Evolutionary conservation across 2,329 filamentous ascomycete species (phyloP).

Genomic region (Aspergillus fijiensis): DNA sequence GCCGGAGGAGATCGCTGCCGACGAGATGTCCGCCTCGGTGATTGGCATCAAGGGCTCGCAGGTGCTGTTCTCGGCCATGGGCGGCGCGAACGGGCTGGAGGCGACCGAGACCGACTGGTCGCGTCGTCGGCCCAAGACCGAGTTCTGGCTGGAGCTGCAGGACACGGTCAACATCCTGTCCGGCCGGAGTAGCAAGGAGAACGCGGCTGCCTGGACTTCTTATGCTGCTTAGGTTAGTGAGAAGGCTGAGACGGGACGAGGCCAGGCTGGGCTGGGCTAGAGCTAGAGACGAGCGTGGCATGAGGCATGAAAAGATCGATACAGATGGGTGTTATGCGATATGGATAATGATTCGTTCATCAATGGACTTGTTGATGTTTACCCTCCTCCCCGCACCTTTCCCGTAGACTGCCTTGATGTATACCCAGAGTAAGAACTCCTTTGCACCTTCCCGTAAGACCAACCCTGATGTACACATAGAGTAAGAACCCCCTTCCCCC

Average conservation of each 20-base stretch:
- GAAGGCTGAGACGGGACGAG: too few species aligned
- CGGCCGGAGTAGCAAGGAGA: slow-evolving; percentile 58
- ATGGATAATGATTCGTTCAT: not conserved
- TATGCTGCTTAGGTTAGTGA: slow-evolving; percentile 28
- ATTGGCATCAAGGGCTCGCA: slow-evolving; percentile 91
- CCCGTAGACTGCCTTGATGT: too few species aligned
- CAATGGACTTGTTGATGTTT: not conserved
- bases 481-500: too few species aligned
- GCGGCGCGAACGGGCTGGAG: slow-evolving; percentile 64
- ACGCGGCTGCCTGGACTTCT: slow-evolving; percentile 27
- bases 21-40: slow-evolving; percentile 72
- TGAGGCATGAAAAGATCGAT: not conserved
- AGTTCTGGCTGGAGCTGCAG: slow-evolving; percentile 82
- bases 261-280: not conserved
- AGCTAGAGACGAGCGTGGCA: not conserved
- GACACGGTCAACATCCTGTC: slow-evolving; percentile 80
- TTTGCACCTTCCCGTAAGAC: too few species aligned
- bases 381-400: too few species aligned
- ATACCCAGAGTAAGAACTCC: too few species aligned
- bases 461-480: too few species aligned
- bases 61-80: slow-evolving; percentile 83
- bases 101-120: slow-evolving; percentile 88
- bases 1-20: slow-evolving; percentile 66
- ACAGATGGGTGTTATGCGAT: not conserved
- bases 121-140: slow-evolving; percentile 76